phyloP scores from a whole-genome alignment of 1,139 yeast genomes.

The Scheffersomyces lignicola region DNA sequence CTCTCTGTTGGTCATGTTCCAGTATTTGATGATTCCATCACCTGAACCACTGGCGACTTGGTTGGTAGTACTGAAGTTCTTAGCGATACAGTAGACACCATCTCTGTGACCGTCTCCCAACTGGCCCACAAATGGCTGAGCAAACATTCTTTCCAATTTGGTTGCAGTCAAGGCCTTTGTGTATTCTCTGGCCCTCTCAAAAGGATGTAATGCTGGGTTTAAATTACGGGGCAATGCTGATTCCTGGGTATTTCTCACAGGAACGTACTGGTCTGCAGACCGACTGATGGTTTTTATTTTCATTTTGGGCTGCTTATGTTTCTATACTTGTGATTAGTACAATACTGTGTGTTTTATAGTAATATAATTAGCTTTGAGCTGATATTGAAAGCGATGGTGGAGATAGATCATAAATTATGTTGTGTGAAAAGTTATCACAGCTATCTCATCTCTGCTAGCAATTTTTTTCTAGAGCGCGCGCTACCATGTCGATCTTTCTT shows the following conservation, averaged over 20 bases:
- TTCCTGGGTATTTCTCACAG: slow-evolving; percentile 87
- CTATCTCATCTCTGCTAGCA: no score
- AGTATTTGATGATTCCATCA: slow-evolving; percentile 90
- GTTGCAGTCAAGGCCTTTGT: slow-evolving; percentile 94
- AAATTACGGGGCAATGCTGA: slow-evolving; percentile 85
- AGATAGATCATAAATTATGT: neutral
- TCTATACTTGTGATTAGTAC: neutral
- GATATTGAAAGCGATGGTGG: no score
- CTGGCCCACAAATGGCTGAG: slow-evolving; percentile 95
- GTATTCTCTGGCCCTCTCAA: slow-evolving; percentile 95
- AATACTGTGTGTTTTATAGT: no score
- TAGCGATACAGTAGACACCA: slow-evolving; percentile 89
- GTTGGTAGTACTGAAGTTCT: slow-evolving; percentile 67
- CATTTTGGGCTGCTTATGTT: slow-evolving; percentile 33
- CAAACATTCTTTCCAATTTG: slow-evolving; percentile 93
- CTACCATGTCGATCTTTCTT: no score
- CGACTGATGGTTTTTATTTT: slow-evolving; percentile 89
- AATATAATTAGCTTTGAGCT: no score
- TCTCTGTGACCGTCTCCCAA: slow-evolving; percentile 94
- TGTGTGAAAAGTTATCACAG: no score
- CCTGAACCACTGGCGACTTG: slow-evolving; percentile 91
- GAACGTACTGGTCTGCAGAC: slow-evolving; percentile 88
- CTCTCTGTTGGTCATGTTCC: slow-evolving; percentile 78
- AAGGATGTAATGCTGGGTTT: slow-evolving; percentile 94
- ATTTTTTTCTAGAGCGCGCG: no score